A percentile compares a stretch with the other conserved stretches of the same genome.
Evolutionary conservation across 495 filamentous ascomycete genomes (phyloP).

Genomic region (Amorphotheca resinae): DNA sequence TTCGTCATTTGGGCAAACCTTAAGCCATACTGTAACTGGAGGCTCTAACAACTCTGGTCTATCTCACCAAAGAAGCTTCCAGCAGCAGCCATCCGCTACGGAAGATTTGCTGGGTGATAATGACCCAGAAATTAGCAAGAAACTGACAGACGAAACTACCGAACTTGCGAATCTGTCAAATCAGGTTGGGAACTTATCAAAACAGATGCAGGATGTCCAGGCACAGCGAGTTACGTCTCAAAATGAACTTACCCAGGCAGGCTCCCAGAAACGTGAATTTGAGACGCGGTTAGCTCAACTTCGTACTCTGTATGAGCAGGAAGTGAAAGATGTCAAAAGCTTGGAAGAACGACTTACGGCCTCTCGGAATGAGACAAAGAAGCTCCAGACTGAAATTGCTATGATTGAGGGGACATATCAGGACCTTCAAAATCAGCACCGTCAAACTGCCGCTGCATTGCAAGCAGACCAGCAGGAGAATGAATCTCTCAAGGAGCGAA

Average conservation of each 20-base stretch:
- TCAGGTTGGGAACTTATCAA: conserved; percentile 77
- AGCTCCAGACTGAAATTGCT: conserved; percentile 67
- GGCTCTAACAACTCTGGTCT: conserved; percentile 43
- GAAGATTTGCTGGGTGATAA: conserved; percentile 93
- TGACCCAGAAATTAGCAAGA: conserved; percentile 81
- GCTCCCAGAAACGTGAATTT: conserved; percentile 79
- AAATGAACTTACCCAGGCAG: conserved; percentile 63
- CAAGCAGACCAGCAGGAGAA: conserved; percentile 87
- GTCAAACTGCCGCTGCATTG: conserved; percentile 57
- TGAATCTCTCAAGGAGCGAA: conserved; percentile 69
- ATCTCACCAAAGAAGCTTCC: conserved; percentile 22
- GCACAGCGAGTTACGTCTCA: conserved; percentile 64
- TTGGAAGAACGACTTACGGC: conserved; percentile 70
- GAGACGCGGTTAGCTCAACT: conserved; percentile 77
- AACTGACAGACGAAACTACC: conserved; percentile 72
- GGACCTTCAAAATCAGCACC: conserved; percentile 76
- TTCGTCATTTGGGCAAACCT: conserved; percentile 75
- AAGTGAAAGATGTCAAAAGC: conserved; percentile 71
- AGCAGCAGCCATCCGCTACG: conserved; percentile 41
- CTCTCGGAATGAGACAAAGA: conserved; percentile 68
- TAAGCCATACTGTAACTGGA: conserved; percentile 69
- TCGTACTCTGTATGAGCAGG: conserved; percentile 79
- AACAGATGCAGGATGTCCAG: conserved; percentile 88
- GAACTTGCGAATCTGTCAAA: conserved; percentile 96
- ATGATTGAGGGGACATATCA: conserved; percentile 70